Conservation (phyloP, 306 rosid genomes). For the Quercus cerris region DNA sequence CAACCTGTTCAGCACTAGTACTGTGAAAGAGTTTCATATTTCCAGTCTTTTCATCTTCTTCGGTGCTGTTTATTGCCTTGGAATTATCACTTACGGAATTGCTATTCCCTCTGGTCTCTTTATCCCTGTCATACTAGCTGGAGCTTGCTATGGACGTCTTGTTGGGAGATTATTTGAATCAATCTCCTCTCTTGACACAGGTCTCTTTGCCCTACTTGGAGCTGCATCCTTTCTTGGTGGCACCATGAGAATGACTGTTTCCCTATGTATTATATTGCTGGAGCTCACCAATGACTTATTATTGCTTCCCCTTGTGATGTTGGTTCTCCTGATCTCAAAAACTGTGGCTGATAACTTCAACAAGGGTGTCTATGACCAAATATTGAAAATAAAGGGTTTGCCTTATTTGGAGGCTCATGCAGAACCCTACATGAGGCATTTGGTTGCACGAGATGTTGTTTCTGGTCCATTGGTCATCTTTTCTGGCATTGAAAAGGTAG, state of each 20-base stretch:
- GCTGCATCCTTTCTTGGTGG: constrained; percentile 95
- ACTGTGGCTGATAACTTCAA: constrained; percentile 80
- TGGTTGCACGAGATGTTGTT: constrained; percentile 74
- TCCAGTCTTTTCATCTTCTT: constrained; percentile 68
- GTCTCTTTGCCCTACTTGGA: constrained; percentile 86
- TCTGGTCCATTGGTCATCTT: constrained; percentile 73
- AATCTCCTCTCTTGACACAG: constrained; percentile 50
- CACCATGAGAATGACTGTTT: constrained; percentile 99
- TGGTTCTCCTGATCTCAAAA: constrained; percentile 73
- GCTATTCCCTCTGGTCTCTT: constrained; percentile 94
- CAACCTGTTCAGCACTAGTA: constrained; percentile 62
- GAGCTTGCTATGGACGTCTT: constrained; percentile 86
- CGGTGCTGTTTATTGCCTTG: constrained; percentile 56
- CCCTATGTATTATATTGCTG: constrained; percentile 80
- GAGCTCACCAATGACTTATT: constrained; percentile 92
- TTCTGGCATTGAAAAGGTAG: constrained; percentile 72
- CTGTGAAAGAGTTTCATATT: constrained; percentile 55
- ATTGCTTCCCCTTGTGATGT: constrained; percentile 86
- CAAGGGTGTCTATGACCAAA: constrained; percentile 86
- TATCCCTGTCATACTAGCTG: constrained; percentile 94
- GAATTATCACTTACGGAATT: constrained; percentile 83
- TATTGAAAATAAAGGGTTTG: constrained; percentile 69
- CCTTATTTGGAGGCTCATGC: constrained; percentile 90
- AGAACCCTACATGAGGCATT: constrained; percentile 77
- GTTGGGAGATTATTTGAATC: constrained; percentile 62